phyloP scores from a whole-genome alignment of 192 early-diverging fungal genomes.

The Coemansia aciculifera region DNA sequence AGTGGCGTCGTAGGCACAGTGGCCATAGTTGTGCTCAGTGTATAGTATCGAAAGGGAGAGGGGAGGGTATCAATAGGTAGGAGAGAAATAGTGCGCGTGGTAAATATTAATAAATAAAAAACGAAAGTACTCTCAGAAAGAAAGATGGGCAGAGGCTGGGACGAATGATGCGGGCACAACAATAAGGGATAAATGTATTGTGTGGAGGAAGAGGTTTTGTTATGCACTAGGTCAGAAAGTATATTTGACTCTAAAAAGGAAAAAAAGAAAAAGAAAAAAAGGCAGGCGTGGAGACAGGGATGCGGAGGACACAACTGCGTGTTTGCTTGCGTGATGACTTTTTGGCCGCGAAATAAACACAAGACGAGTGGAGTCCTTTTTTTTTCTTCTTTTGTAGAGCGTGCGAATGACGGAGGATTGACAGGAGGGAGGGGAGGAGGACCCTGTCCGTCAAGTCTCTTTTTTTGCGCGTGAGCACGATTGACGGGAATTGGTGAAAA shows the following conservation, averaged over 20 bases:
- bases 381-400: not conserved
- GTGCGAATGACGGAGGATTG: not conserved
- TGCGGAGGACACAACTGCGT: not conserved
- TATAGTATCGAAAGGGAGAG: not conserved
- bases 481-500: not conserved
- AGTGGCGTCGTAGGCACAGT: slow-evolving; percentile 12
- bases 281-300: not conserved
- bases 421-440: not conserved
- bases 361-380: no score
- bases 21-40: not conserved
- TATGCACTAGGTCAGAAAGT: not conserved
- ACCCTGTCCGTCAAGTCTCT: slow-evolving; percentile 1
- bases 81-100: not conserved
- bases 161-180: slow-evolving; percentile 2
- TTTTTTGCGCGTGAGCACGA: not conserved
- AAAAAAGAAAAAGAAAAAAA: not conserved
- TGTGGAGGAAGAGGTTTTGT: slow-evolving; percentile 1
- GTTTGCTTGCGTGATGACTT: not conserved
- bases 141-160: not conserved
- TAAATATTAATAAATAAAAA: not conserved
- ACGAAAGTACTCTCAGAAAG: not conserved
- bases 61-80: not conserved
- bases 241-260: not conserved
- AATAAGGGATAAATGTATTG: slow-evolving; percentile 12
- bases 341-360: not conserved